Evolutionary conservation across 1,284 basidiomycete species (phyloP).

Genomic region (Coriolopsis trogii): DNA sequence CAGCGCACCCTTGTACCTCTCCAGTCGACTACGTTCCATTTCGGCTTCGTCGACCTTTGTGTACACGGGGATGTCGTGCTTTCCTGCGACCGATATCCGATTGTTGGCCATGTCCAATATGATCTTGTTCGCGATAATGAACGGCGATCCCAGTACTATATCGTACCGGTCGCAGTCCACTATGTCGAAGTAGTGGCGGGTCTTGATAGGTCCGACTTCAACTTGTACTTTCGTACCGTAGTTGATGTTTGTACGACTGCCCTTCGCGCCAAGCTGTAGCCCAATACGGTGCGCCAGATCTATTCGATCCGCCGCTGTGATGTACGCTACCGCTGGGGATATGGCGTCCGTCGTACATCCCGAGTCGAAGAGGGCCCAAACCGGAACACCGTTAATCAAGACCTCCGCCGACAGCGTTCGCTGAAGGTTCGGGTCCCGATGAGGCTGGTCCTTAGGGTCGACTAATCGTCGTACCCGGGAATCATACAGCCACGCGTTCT

Average conservation of each 20-base stretch:
- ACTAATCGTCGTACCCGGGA: neutral
- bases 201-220: neutral
- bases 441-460: slow-evolving; percentile 1
- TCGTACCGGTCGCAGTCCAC: slow-evolving; percentile 38
- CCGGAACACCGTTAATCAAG: slow-evolving; percentile 5
- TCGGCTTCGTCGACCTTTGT: slow-evolving; percentile 1
- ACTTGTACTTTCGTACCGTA: slow-evolving; percentile 19
- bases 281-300: slow-evolving; percentile 4
- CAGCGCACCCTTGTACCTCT: no score
- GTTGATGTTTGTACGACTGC: slow-evolving; percentile 29
- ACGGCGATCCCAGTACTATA: slow-evolving; percentile 34
- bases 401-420: slow-evolving; percentile 8
- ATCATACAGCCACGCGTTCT: slow-evolving; percentile 6
- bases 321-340: slow-evolving; percentile 1
- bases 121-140: slow-evolving; percentile 28
- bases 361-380: slow-evolving; percentile 5
- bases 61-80: slow-evolving; percentile 1
- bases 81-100: slow-evolving; percentile 5
- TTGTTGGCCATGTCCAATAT: slow-evolving; percentile 32
- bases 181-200: slow-evolving; percentile 29
- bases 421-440: neutral
- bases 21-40: neutral
- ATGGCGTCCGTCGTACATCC: slow-evolving; percentile 9
- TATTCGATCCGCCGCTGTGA: slow-evolving; percentile 11
- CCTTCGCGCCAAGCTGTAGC: slow-evolving; percentile 25